Percentiles rank a stretch among this genome's conserved stretches.
Evolutionary conservation across 345 rosid species (phyloP).

Genomic region (Pugionium cornutum): DNA sequence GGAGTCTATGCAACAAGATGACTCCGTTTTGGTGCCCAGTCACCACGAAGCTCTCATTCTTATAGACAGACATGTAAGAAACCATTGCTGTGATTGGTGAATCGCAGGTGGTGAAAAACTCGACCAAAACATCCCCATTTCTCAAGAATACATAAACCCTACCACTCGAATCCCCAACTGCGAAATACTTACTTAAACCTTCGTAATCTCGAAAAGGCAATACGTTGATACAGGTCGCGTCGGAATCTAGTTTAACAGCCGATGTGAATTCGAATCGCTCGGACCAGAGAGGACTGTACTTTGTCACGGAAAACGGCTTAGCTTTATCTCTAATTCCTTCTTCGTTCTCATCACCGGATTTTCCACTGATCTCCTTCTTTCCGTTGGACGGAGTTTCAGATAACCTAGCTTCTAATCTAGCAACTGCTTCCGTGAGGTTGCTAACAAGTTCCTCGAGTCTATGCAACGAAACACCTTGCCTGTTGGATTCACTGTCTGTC

Average conservation of each 20-base stretch:
- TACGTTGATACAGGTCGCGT: conserved; percentile 64
- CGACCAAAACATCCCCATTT: conserved; percentile 76
- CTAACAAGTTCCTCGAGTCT: conserved; percentile 75
- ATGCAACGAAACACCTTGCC: conserved; percentile 43
- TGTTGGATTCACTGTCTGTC: conserved; percentile 16
- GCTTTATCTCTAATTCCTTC: conserved; percentile 40
- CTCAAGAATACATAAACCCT: conserved; percentile 67
- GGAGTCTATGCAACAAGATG: conserved; percentile 64
- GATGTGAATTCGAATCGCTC: conserved; percentile 85
- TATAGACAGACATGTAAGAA: conserved; percentile 66
- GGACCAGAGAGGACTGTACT: conserved; percentile 80
- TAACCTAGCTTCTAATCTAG: conserved; percentile 60
- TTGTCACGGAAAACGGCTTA: conserved; percentile 56
- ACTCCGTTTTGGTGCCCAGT: conserved; percentile 78
- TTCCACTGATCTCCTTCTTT: conserved; percentile 29
- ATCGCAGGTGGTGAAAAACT: conserved; percentile 52
- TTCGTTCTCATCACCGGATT: conserved; percentile 33
- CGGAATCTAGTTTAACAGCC: conserved; percentile 75
- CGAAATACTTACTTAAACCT: conserved; percentile 83
- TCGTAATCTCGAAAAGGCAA: conserved; percentile 80
- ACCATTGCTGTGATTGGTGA: conserved; percentile 76
- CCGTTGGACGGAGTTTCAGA: conserved; percentile 39
- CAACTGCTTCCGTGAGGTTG: conserved; percentile 65
- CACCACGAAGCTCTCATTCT: conserved; percentile 75
- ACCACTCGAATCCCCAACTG: conserved; percentile 85